These are phyloP conservation scores for Colletotrichum somersetense DNA, from an alignment of 2,329 filamentous ascomycete genomes.

Conservation along the genomic window DNA sequence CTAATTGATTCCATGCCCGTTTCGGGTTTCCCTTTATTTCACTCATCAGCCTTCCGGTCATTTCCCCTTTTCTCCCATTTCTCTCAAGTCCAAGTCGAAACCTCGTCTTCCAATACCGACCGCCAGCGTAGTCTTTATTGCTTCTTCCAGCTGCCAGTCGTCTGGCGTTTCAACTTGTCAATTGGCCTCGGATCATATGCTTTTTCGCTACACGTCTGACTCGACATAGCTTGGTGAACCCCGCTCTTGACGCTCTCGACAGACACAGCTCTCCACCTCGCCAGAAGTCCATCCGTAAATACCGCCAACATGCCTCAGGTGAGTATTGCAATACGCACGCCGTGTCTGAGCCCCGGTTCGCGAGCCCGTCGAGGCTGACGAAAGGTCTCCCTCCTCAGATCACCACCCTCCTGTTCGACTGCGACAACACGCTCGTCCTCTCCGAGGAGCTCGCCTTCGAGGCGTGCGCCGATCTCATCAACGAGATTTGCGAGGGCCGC, in stretches of 20 bases:
- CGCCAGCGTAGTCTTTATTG: constrained; percentile 5
- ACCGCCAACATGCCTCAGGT: constrained; percentile 53
- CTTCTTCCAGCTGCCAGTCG: neutral
- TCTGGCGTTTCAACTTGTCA: neutral
- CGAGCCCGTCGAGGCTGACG: neutral
- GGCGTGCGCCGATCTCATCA: constrained; percentile 89
- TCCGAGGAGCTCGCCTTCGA: constrained; percentile 93
- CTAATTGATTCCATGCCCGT: neutral
- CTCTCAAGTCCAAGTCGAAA: neutral
- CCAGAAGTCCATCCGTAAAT: constrained; percentile 8
- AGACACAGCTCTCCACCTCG: constrained; percentile 13
- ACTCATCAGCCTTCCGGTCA: neutral
- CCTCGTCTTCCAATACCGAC: neutral
- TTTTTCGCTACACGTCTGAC: neutral
- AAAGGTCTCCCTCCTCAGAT: constrained; percentile 61
- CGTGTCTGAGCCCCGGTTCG: neutral
- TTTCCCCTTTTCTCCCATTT: neutral
- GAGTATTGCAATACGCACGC: constrained; percentile 28
- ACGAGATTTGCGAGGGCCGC: constrained; percentile 81
- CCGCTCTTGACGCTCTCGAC: constrained; percentile 10
- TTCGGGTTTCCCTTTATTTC: constrained; percentile 13
- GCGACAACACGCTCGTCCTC: constrained; percentile 92
- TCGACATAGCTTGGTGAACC: constrained; percentile 7
- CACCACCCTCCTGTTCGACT: constrained; percentile 80
- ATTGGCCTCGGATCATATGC: constrained; percentile 31